A percentile compares a stretch with the other conserved stretches of the same genome.
Evolutionary conservation across 176 grass and related monocot species (phyloP).

Genomic region (Rhynchospora pubera): DNA sequence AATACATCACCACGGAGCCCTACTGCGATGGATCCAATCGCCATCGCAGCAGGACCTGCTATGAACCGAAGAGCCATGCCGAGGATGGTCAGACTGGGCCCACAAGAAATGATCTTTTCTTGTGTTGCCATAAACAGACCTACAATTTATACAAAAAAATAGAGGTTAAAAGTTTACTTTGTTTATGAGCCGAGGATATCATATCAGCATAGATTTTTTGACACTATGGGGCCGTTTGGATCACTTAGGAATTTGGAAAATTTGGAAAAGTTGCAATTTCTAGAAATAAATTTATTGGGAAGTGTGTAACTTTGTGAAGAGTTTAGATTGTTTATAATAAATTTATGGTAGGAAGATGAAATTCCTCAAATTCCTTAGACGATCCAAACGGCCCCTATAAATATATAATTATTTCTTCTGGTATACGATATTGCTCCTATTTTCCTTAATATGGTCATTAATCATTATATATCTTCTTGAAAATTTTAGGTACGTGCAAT

Average conservation of each 20-base stretch:
- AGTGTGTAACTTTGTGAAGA: too few relatives aligned
- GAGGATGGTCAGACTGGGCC: constrained; percentile 39
- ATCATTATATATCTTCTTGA: neutral
- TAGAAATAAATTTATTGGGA: too few relatives aligned
- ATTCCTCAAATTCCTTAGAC: too few relatives aligned
- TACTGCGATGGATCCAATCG: constrained; percentile 60
- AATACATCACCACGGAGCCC: constrained; percentile 74
- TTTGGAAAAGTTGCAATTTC: too few relatives aligned
- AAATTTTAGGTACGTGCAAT: neutral
- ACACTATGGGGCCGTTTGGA: too few relatives aligned
- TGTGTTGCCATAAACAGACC: constrained; percentile 93
- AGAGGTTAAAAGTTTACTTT: neutral
- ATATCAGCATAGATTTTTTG: neutral
- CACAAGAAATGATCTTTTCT: constrained; percentile 71
- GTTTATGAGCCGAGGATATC: too few relatives aligned
- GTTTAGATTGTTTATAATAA: too few relatives aligned
- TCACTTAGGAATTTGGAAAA: too few relatives aligned
- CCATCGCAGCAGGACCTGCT: constrained; percentile 59
- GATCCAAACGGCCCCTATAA: too few relatives aligned
- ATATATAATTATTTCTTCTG: neutral
- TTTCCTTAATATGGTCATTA: neutral
- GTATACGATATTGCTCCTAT: neutral
- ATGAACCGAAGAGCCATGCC: constrained; percentile 63
- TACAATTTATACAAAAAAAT: constrained; percentile 24
- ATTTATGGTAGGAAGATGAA: too few relatives aligned